These are phyloP conservation scores for Penicillium oxalicum DNA, from an alignment of 2,329 filamentous ascomycete genomes.

Conservation along the genomic window DNA sequence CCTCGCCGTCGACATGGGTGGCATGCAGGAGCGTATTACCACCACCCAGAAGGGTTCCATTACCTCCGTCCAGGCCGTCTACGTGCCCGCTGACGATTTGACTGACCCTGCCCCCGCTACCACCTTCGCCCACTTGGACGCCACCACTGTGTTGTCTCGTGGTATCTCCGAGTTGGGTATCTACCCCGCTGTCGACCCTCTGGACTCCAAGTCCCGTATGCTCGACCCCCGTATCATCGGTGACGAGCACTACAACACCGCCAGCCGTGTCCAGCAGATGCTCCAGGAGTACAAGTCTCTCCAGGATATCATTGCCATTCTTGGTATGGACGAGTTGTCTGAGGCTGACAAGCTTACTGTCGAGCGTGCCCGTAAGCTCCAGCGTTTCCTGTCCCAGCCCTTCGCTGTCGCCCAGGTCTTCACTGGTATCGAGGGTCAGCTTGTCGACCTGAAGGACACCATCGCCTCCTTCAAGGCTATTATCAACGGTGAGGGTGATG, in stretches of 20 bases:
- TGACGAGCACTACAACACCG: conserved; percentile 94
- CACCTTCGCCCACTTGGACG: conserved; percentile 99
- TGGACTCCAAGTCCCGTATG: conserved; percentile 99
- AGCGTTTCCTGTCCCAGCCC: conserved; percentile 99
- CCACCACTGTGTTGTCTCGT: conserved; percentile 99
- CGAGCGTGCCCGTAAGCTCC: conserved; percentile 99
- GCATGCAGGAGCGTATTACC: conserved; percentile 99
- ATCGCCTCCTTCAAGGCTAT: conserved; percentile 97
- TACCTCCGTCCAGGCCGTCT: conserved; percentile 99
- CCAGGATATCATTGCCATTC: conserved; percentile 99
- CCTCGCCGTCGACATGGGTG: conserved; percentile 97
- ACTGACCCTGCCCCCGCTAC: conserved; percentile 99
- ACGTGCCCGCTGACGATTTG: conserved; percentile 99
- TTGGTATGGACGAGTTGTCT: conserved; percentile 99
- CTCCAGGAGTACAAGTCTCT: conserved; percentile 99
- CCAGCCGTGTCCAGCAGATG: conserved; percentile 95
- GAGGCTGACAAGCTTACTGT: conserved; percentile 99
- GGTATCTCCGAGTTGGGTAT: conserved; percentile 99
- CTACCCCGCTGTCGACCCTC: conserved; percentile 99
- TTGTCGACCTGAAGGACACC: conserved; percentile 98
- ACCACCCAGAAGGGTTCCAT: conserved; percentile 99
- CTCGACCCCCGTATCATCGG: conserved; percentile 97
- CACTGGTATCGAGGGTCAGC: conserved; percentile 83
- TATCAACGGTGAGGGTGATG: conserved; percentile 88
- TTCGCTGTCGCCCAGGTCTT: conserved; percentile 78